Base-by-base conservation (phyloP, 768 basidiomycete species). In the Russula earlei region DNA sequence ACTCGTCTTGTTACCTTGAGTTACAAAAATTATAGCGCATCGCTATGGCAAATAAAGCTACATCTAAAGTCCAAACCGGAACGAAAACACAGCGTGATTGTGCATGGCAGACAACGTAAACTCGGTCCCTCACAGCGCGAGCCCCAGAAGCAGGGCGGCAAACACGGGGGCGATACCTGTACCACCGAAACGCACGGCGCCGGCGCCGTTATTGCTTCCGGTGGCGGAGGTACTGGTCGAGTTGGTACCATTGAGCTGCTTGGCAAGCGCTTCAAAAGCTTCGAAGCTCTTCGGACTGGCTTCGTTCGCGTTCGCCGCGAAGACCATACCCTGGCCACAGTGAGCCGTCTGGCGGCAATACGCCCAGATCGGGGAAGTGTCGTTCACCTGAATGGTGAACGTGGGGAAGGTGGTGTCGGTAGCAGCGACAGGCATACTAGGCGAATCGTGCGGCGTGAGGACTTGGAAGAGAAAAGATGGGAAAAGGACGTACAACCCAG, bases 311-410 rank as follows among this genome's bases (percentile, higher is more conserved):
- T 82, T 85, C 57, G 71, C 71, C 22, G 77, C 66, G 67, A 82
- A 82, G 48, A 82, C 80, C 82, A 83, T 83, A 46, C 81, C 81
- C 42, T 68, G 64, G 0, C 73, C 74, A 63, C 82, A 83, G 65
- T 84, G 82, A 41, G 62, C 67, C 2, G 58, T 47, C 62, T 81
- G 80, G 2, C 69, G 68, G 65, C 81, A 82, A 68, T 75, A 81
- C 2, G 68, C 75, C 81, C 78, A 82, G 61, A 82, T 72, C 3
- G 79, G 81, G 15, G 68, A 64, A 14, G 77, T 77, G 66, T 83
- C 75, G 66, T 82, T 82, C 56, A 83, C 69, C 34, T 70, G 71
- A 54, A 84, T 66, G 10, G 73, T 75, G 65, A 68, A 82, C 1
- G 75, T 77, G 7, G 81, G 81, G 69, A 79, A 76, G 6, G 72